A percentile compares a stretch with the other conserved stretches of the same genome.
Evolutionary conservation across 1,139 yeast species (phyloP).

Genomic region (Kluyveromyces sp.): DNA sequence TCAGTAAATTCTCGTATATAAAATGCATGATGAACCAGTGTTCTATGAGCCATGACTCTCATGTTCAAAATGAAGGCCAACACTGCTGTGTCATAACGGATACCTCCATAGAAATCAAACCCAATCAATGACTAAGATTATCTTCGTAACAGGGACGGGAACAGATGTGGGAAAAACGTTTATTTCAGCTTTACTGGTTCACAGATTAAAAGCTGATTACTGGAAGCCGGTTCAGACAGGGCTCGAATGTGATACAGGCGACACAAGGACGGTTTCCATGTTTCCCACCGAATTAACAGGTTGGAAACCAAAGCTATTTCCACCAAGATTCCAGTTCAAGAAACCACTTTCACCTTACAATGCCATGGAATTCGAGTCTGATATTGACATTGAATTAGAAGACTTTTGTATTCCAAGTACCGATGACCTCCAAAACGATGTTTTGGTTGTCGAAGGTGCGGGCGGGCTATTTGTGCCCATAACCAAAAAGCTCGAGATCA

Average conservation of each 20-base stretch:
- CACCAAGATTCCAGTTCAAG: conserved; percentile 19
- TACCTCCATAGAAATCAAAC: not conserved
- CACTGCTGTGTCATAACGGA: not conserved
- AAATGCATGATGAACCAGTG: not conserved
- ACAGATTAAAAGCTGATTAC: conserved; percentile 26
- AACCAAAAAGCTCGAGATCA: conserved; percentile 20
- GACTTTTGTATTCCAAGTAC: conserved; percentile 17
- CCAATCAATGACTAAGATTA: not conserved
- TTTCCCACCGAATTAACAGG: conserved; percentile 7
- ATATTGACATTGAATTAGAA: conserved; percentile 10
- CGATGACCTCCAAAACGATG: conserved; percentile 3
- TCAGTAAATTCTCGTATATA: not conserved
- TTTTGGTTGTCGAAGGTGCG: conserved; percentile 31
- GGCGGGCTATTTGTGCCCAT: conserved; percentile 31
- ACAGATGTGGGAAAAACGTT: conserved; percentile 33
- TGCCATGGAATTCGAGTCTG: conserved; percentile 21
- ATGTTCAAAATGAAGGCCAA: not conserved
- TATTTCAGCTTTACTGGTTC: conserved; percentile 25
- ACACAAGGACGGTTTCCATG: conserved; percentile 20
- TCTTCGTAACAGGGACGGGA: conserved; percentile 32
- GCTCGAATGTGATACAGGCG: conserved; percentile 26
- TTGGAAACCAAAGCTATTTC: conserved; percentile 11
- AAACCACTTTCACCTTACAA: conserved; percentile 31
- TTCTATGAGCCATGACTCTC: not conserved
- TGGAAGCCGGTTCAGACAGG: conserved; percentile 34